phyloP scores from a whole-genome alignment of 208 protist genomes.

The Herpetomonas muscarum region DNA sequence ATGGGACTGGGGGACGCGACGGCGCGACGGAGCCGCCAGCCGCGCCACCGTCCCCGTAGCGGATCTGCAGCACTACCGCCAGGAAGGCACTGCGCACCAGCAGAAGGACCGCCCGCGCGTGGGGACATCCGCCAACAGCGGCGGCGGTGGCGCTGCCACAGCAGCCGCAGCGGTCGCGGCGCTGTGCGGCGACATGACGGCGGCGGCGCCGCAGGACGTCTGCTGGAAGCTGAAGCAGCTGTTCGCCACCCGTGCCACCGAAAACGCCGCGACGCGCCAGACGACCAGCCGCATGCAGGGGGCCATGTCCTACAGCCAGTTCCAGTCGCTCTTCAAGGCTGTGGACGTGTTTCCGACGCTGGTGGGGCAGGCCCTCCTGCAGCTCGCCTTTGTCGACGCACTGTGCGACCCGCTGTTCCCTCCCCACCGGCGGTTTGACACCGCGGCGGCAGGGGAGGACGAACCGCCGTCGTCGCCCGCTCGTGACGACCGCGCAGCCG shows the following conservation, averaged over 20 bases:
- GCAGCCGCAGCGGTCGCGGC: neutral
- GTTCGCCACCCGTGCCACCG: constrained; percentile 18
- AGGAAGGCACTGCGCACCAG: neutral
- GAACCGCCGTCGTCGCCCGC: neutral
- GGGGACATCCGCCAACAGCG: neutral
- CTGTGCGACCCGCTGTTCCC: constrained; percentile 37
- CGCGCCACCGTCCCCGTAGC: neutral
- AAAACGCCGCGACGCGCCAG: constrained; percentile 19
- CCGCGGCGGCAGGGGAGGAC: neutral
- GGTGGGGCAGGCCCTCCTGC: constrained; percentile 31
- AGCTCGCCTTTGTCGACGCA: constrained; percentile 54
- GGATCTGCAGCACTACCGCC: neutral
- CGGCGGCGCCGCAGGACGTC: constrained; percentile 23
- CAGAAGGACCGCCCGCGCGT: too few relatives aligned
- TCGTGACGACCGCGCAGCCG: too few relatives aligned
- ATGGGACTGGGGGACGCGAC: neutral
- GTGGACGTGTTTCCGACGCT: constrained; percentile 67
- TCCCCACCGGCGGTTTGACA: too few relatives aligned
- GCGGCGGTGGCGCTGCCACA: too few relatives aligned
- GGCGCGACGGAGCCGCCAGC: neutral
- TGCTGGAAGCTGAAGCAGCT: constrained; percentile 31
- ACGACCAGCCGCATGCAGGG: constrained; percentile 13
- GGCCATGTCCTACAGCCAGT: constrained; percentile 35
- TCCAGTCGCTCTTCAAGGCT: constrained; percentile 46
- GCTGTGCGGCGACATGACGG: neutral